phyloP scores from a whole-genome alignment of 352 stramenopile genomes.

The Globisporangium cederbergense region DNA sequence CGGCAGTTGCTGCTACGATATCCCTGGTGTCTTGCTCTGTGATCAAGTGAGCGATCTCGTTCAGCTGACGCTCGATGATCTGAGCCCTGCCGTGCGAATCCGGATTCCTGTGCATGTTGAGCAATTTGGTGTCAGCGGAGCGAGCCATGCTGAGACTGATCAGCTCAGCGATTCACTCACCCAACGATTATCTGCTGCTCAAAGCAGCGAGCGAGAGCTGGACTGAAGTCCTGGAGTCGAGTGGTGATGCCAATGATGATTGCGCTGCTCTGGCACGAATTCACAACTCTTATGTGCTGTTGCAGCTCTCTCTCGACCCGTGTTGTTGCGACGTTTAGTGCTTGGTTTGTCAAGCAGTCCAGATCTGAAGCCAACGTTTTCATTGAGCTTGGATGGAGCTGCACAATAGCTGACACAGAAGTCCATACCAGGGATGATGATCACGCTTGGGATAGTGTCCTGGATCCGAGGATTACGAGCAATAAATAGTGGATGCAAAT shows the following conservation, averaged over 20 bases:
- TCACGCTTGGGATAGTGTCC: background rate
- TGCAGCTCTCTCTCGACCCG: background rate
- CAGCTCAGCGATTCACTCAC: background rate
- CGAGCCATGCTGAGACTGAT: background rate
- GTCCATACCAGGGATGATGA: background rate
- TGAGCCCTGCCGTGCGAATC: background rate
- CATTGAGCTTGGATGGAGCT: background rate
- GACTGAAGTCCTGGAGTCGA: background rate
- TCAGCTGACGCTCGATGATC: background rate
- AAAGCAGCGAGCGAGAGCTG: background rate
- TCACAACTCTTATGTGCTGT: background rate
- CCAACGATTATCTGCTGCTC: background rate
- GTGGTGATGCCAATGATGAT: background rate
- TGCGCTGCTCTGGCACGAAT: background rate
- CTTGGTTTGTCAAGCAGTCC: background rate
- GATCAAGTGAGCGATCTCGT: constrained; percentile 1
- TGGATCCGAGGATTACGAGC: background rate
- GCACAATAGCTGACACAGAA: background rate
- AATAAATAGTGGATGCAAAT: background rate
- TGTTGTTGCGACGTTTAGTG: no score
- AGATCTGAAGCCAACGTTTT: background rate
- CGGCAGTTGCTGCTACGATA: background rate
- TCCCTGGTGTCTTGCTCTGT: background rate
- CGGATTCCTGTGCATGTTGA: background rate
- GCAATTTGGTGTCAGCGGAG: background rate